Conservation (phyloP, 257 asterid genomes). For the Perilla frutescens region DNA sequence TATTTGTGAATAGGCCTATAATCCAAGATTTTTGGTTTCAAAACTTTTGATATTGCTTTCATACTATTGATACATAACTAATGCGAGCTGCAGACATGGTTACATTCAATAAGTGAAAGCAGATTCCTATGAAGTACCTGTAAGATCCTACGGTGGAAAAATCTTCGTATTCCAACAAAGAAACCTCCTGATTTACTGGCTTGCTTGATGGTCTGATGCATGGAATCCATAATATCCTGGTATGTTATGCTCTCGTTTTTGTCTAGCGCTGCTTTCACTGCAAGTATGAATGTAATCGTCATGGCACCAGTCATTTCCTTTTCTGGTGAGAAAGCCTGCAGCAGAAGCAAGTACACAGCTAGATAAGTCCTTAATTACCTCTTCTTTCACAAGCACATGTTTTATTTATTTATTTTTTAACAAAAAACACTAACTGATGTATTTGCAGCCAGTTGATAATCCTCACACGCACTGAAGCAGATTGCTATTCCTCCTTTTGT, state of each 20-base stretch:
- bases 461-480: constrained; percentile 82
- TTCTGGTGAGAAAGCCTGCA: constrained; percentile 58
- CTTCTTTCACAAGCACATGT: no score
- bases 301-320: constrained; percentile 64
- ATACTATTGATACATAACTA: no score
- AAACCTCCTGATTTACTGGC: constrained; percentile 44
- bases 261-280: constrained; percentile 41
- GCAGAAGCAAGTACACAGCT: not conserved
- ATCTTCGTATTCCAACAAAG: constrained; percentile 43
- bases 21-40: no score
- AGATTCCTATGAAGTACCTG: constrained; percentile 50
- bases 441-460: constrained; percentile 76
- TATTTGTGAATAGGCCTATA: no score
- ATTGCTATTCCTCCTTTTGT: constrained; percentile 71
- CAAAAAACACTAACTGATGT: constrained; percentile 54
- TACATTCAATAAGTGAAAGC: no score
- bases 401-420: not conserved
- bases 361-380: no score
- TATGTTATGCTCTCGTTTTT: constrained; percentile 47
- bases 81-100: no score
- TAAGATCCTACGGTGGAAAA: constrained; percentile 55
- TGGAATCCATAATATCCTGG: constrained; percentile 45
- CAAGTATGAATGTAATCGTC: constrained; percentile 64
- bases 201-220: constrained; percentile 48
- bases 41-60: no score